Evolutionary conservation across 768 basidiomycete species (phyloP).

Genomic region (Kockovaella imperatae): DNA sequence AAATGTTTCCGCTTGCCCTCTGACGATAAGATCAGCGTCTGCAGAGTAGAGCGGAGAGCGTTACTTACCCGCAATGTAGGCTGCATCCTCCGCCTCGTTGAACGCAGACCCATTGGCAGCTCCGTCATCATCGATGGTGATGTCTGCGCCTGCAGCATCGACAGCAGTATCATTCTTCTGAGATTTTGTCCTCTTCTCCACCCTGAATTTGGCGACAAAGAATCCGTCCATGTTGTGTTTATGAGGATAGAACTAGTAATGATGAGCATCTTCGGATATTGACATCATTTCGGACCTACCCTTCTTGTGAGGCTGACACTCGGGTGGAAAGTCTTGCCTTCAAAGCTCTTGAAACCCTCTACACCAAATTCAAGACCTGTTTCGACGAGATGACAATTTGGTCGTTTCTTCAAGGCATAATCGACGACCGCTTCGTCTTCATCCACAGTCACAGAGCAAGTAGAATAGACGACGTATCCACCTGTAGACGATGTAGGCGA

Average conservation of each 20-base stretch:
- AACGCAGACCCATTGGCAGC: constrained; percentile 51
- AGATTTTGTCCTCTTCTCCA: constrained; percentile 69
- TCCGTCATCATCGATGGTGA: constrained; percentile 43
- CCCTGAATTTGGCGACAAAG: constrained; percentile 95
- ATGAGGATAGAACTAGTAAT: constrained; percentile 53
- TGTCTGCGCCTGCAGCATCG: constrained; percentile 36
- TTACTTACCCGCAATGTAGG: constrained; percentile 68
- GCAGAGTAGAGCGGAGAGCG: neutral
- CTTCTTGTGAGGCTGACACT: constrained; percentile 72
- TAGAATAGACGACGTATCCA: constrained; percentile 93
- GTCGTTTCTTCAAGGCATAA: constrained; percentile 89
- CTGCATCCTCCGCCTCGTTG: constrained; percentile 66
- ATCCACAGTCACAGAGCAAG: constrained; percentile 94
- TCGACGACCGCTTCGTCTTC: constrained; percentile 98
- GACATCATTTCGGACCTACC: constrained; percentile 21
- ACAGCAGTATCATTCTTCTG: constrained; percentile 26
- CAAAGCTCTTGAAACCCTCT: constrained; percentile 80
- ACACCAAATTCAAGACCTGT: constrained; percentile 88
- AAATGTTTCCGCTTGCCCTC: constrained; percentile 46
- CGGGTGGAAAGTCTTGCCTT: constrained; percentile 80
- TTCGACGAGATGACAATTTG: constrained; percentile 83
- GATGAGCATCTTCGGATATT: neutral
- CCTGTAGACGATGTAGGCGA: constrained; percentile 82
- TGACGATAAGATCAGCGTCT: constrained; percentile 35
- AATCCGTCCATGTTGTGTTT: constrained; percentile 99